These are phyloP conservation scores for Solanum hybrid DNA, from an alignment of 305 asterid genomes.

Conservation along the genomic window DNA sequence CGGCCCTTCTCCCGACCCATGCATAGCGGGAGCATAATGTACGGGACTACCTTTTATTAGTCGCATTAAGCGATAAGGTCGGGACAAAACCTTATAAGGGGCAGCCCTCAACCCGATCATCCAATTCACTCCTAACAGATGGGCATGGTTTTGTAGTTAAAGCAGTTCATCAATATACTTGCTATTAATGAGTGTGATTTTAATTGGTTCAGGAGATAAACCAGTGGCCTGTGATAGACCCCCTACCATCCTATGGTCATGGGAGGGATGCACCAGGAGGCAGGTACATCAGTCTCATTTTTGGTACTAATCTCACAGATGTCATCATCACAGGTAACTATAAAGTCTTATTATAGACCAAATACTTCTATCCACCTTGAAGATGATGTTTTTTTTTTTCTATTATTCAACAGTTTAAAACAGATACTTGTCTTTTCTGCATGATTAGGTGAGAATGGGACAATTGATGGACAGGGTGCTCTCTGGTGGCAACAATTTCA, in stretches of 20 bases:
- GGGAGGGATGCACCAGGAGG: constrained; percentile 92
- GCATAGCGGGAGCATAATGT: background rate
- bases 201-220: constrained; percentile 48
- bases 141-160: background rate
- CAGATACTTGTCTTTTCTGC: background rate
- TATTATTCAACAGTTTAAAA: background rate
- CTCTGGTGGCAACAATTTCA: constrained; percentile 92
- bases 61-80: background rate
- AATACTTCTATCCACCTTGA: background rate
- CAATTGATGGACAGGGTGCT: constrained; percentile 80
- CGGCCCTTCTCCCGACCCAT: background rate
- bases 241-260: constrained; percentile 82
- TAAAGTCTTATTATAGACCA: background rate
- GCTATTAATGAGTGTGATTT: background rate
- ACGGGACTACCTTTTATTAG: background rate
- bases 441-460: constrained; percentile 71
- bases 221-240: constrained; percentile 67
- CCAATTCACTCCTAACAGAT: background rate
- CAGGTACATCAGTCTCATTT: constrained; percentile 73
- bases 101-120: background rate
- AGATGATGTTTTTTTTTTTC: background rate
- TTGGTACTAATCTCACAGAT: constrained; percentile 80
- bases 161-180: background rate
- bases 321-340: constrained; percentile 58
- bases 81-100: background rate